Base-by-base conservation (phyloP, 2,329 filamentous ascomycete genomes). In the Colletotrichum sp. region DNA sequence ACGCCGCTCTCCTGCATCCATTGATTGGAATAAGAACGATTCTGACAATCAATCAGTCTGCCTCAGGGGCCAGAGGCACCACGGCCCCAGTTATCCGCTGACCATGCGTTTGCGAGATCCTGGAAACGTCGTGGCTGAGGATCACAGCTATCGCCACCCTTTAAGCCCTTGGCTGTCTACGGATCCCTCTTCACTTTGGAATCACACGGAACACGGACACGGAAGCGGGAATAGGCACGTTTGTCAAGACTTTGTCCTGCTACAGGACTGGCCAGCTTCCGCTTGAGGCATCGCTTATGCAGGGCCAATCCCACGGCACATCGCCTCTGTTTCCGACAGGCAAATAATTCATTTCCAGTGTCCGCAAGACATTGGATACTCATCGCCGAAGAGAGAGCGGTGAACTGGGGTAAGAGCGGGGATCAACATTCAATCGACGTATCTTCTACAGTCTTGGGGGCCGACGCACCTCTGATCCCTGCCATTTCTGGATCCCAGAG, bases 371-470 rank as follows among this genome's bases (percentile, higher is more conserved):
- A 61, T 61, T 74, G n/a, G 55, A 55, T 26, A n/a, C n/a, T 28
- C 66, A 55, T 48, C 52, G 55, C 72, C 72, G 68, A 74, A 36
- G 32, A 74, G 55, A 65, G 52, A 71, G 72, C 72, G 68, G 38
- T 21, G 30, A 30, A 65, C 69, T 48, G 55, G 55, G 59, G 62
- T 66, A 30, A 32, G 28, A 52, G 61, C 52, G 61, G 68, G 30
- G 68, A 52, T 21, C 48, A 59, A 5, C n/a, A 21, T 38, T 48
- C 32, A 21, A 18, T n/a, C 34, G 38, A 74, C 32, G 16, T 56
- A 63, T 55, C 55, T 48, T 32, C 34, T 16, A 32, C 28, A 28
- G 26, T 52, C 59, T 61, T 64, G 36, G 68, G 28, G 48, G 43
- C 48, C 48, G 52, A 69, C 21, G 34, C 48, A 28, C 13, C 12